Evolutionary conservation across 306 rosid genomes (phyloP), one percentile per base, ranked within the genome.

Genomic region (Quercus suber): DNA sequence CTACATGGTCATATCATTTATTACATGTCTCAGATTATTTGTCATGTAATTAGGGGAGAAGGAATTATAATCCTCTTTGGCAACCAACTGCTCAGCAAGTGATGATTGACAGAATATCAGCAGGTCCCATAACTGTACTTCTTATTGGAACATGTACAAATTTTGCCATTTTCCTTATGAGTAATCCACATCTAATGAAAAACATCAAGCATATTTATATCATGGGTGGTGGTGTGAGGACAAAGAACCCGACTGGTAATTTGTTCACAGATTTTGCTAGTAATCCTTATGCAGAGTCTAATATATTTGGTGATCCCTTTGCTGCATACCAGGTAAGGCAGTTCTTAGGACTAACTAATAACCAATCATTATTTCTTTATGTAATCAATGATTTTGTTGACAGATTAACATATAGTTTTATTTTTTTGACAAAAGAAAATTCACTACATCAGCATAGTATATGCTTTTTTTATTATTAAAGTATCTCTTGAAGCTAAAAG

Each of bases 211-310:
- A 90, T 82, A 87, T 95, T 33, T 95, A 89, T 73, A 83, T 89
- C 43, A 93, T 95, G 99, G 99, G 98, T 30, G 99, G 99, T 0
- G 96, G 96, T 65, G 93, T 95, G 73, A 88, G 93, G 52, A 82
- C 99, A 20, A 86, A 91, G 75, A 92, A 91, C 71, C 97, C 97
- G 17, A 91, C 92, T 13, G 94, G 99, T 35, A 95, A 93, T 60
- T 71, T 95, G 90, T 93, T 85, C 84, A 91, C 93, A 0, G 90
- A 75, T 75, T 91, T 84, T 74, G 75, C 91, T 8, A 80, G 96
- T 60, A 93, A 95, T 78, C 89, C 99, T 83, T 95, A 87, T 79
- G 99, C 89, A 20, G 99, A 95, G 82, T 93, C 90, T 88, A 95
- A 95, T 56, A 77, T 95, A 2, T 91, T 91, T 73, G 97, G 83